phyloP scores from a whole-genome alignment of 805 yeast species.

The Candida khao-thaluensis region DNA sequence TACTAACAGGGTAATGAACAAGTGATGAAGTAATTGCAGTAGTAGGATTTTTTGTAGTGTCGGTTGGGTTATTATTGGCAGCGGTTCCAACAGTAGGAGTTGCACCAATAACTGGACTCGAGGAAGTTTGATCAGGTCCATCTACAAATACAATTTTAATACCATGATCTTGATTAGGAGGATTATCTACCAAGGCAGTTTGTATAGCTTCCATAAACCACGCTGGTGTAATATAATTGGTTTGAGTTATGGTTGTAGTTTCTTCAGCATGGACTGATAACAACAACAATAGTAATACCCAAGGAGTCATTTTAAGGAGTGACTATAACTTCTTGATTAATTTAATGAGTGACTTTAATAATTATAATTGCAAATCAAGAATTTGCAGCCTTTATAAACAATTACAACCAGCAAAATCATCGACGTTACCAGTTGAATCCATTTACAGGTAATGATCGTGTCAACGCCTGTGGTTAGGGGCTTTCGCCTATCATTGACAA shows the following conservation, averaged over 20 bases:
- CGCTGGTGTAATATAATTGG: slow-evolving; percentile 25
- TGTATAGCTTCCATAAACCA: slow-evolving; percentile 21
- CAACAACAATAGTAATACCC: slow-evolving; percentile 4
- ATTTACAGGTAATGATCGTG: background rate
- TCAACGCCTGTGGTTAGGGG: background rate
- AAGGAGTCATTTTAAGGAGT: slow-evolving; percentile 4
- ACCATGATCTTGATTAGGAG: slow-evolving; percentile 22
- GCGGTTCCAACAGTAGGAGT: slow-evolving; percentile 1
- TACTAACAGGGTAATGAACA: slow-evolving; percentile 21
- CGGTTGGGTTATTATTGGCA: background rate
- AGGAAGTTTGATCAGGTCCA: slow-evolving; percentile 10
- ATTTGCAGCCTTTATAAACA: background rate
- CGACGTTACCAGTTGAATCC: background rate
- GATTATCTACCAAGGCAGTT: slow-evolving; percentile 21
- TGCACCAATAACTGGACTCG: slow-evolving; percentile 1
- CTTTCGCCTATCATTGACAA: background rate
- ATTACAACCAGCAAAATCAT: slow-evolving; percentile 1
- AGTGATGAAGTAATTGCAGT: slow-evolving; percentile 19
- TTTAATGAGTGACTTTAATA: slow-evolving; percentile 4
- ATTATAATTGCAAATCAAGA: background rate
- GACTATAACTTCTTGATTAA: background rate
- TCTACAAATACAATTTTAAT: slow-evolving; percentile 33
- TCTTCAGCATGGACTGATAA: slow-evolving; percentile 11
- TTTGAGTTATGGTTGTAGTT: slow-evolving; percentile 24
- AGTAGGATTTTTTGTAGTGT: background rate